Conservation (phyloP, 2,329 filamentous ascomycete species). For the Tothia fuscella region DNA sequence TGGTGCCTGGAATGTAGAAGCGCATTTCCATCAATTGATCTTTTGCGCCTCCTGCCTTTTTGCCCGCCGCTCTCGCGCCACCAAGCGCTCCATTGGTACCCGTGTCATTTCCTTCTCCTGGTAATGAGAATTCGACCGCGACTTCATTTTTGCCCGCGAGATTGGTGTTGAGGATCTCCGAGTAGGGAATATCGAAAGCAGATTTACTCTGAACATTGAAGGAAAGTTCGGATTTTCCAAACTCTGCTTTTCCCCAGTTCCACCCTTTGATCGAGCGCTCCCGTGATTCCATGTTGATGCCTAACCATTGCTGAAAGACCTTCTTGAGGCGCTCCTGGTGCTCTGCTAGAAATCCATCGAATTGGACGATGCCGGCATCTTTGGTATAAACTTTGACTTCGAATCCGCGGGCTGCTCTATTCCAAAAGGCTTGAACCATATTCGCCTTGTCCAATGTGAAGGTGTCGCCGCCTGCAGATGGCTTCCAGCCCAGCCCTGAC, state of each 20-base stretch:
- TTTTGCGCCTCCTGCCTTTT: constrained; percentile 76
- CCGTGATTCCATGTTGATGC: constrained; percentile 78
- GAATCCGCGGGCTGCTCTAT: constrained; percentile 79
- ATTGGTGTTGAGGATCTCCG: constrained; percentile 96
- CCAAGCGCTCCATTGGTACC: constrained; percentile 63
- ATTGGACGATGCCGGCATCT: constrained; percentile 74
- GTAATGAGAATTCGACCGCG: constrained; percentile 81
- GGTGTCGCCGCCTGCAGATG: constrained; percentile 72
- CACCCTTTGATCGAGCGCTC: constrained; percentile 92
- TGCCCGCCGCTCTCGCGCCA: constrained; percentile 63
- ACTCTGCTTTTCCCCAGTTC: constrained; percentile 99
- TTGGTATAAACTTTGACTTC: constrained; percentile 86
- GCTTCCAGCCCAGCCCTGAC: constrained; percentile 91
- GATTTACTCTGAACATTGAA: constrained; percentile 97
- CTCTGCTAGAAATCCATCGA: constrained; percentile 90
- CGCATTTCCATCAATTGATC: constrained; percentile 98
- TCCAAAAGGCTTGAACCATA: constrained; percentile 86
- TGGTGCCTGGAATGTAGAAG: constrained; percentile 80
- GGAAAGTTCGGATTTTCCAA: constrained; percentile 83
- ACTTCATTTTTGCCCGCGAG: constrained; percentile 96
- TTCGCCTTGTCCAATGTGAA: constrained; percentile 86
- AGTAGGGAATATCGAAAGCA: constrained; percentile 92
- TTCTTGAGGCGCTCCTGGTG: constrained; percentile 85
- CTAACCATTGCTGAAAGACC: constrained; percentile 97
- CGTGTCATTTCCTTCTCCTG: constrained; percentile 55